A percentile compares a stretch with the other conserved stretches of the same genome.
phyloP scores from a whole-genome alignment of 2,329 filamentous ascomycete genomes.

The Sporothrix phasma region DNA sequence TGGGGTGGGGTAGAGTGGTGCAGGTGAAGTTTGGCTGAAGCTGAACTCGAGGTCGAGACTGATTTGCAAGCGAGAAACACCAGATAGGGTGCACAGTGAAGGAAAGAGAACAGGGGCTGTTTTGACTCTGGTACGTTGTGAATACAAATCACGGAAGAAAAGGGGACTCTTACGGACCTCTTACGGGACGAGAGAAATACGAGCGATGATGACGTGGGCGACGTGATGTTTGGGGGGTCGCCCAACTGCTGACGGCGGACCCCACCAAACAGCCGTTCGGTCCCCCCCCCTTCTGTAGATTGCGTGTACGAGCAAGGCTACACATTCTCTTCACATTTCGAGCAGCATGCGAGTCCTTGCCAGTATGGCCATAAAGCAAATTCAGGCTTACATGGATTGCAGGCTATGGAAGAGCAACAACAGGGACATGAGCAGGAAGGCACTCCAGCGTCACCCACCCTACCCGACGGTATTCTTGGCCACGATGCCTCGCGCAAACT shows the following conservation, averaged over 20 bases:
- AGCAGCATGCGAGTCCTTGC: neutral
- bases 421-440: neutral
- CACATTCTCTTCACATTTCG: neutral
- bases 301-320: neutral
- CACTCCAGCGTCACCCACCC: neutral
- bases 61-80: neutral
- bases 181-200: neutral
- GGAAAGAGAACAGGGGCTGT: neutral
- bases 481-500: conserved; percentile 58
- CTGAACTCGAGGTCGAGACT: neutral
- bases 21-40: neutral
- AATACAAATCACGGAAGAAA: neutral
- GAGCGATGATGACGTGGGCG: neutral
- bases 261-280: neutral
- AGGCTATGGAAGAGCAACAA: neutral
- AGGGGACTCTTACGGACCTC: neutral
- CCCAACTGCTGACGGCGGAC: neutral
- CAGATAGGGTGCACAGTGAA: no score
- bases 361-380: neutral
- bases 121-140: neutral
- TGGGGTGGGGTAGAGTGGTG: neutral
- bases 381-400: neutral
- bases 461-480: conserved; percentile 45
- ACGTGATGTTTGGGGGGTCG: neutral
- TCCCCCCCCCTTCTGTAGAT: neutral